Conservation (phyloP, 1,284 basidiomycete genomes). For the Trametes versicolor region DNA sequence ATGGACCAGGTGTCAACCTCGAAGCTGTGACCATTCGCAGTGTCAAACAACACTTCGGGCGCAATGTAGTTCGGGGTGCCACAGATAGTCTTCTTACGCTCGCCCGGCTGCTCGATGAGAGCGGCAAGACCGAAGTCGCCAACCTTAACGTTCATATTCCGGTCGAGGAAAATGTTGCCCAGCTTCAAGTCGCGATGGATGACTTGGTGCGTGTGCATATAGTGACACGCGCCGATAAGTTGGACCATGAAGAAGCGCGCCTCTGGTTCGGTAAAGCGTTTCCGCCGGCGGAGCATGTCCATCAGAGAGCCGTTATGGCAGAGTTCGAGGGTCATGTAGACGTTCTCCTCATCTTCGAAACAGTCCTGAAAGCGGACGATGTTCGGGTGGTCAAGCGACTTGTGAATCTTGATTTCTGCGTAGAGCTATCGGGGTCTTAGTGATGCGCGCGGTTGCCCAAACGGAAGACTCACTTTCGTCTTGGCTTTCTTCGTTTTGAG, state of each 20-base stretch:
- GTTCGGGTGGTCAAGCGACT: slow-evolving; percentile 91
- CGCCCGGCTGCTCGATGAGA: slow-evolving; percentile 94
- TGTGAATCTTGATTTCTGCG: slow-evolving; percentile 98
- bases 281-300: slow-evolving; percentile 91
- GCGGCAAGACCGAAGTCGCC: slow-evolving; percentile 98
- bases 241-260: slow-evolving; percentile 94
- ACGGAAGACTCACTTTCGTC: slow-evolving; percentile 73
- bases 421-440: slow-evolving; percentile 70
- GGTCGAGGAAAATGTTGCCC: slow-evolving; percentile 95
- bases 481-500: slow-evolving; percentile 93
- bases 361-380: slow-evolving; percentile 94
- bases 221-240: slow-evolving; percentile 94
- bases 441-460: not conserved
- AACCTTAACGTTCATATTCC: slow-evolving; percentile 94
- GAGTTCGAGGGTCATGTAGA: slow-evolving; percentile 97
- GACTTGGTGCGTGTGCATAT: slow-evolving; percentile 96
- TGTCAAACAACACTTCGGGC: slow-evolving; percentile 97
- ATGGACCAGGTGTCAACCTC: slow-evolving; percentile 99
- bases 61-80: slow-evolving; percentile 99
- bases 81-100: slow-evolving; percentile 98
- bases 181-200: slow-evolving; percentile 97
- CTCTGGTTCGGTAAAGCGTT: slow-evolving; percentile 93
- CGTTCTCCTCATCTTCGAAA: slow-evolving; percentile 95
- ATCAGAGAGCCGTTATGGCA: slow-evolving; percentile 90
- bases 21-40: slow-evolving; percentile 95